A percentile compares a stretch with the other conserved stretches of the same genome.
phyloP scores from a whole-genome alignment of 352 stramenopile species.

The Phytophthora hybrid region DNA sequence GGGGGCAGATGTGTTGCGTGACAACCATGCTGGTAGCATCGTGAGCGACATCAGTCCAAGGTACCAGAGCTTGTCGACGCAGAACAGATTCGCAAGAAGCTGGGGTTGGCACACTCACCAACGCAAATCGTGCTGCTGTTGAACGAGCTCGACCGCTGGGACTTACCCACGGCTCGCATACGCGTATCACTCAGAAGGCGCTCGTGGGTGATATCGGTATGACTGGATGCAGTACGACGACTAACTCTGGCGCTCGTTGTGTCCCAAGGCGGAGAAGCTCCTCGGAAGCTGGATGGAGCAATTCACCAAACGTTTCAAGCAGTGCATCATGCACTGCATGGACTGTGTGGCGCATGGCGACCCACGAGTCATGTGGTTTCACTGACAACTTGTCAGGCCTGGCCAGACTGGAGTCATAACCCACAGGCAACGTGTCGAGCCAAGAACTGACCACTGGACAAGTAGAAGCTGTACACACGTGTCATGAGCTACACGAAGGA shows the following conservation, averaged over 20 bases:
- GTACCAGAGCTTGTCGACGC: conserved; percentile 91
- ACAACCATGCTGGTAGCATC: conserved; percentile 92
- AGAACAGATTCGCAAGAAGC: conserved; percentile 85
- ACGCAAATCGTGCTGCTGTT: conserved; percentile 92
- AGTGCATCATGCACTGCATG: conserved; percentile 95
- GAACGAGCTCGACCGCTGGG: conserved; percentile 96
- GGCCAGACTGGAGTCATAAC: conserved; percentile 95
- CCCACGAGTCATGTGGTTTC: conserved; percentile 91
- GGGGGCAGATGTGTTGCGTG: conserved; percentile 84
- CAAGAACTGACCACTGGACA: conserved; percentile 96
- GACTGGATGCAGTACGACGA: conserved; percentile 94
- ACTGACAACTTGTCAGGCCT: conserved; percentile 67
- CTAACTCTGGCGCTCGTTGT: conserved; percentile 91
- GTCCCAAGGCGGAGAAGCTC: conserved; percentile 94
- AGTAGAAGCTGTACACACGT: conserved; percentile 94
- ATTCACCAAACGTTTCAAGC: conserved; percentile 87
- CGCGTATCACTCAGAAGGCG: conserved; percentile 84
- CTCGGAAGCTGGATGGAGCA: conserved; percentile 96
- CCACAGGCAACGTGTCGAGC: conserved; percentile 95
- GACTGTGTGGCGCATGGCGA: conserved; percentile 91
- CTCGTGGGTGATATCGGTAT: conserved; percentile 96
- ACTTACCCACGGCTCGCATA: conserved; percentile 91
- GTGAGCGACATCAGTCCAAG: conserved; percentile 93
- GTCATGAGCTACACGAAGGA: conserved; percentile 86
- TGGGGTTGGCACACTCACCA: conserved; percentile 78